Evolutionary conservation across 2,329 filamentous ascomycete genomes (phyloP), one percentile per base, ranked within the genome.

Genomic region (Epichloe elymi): DNA sequence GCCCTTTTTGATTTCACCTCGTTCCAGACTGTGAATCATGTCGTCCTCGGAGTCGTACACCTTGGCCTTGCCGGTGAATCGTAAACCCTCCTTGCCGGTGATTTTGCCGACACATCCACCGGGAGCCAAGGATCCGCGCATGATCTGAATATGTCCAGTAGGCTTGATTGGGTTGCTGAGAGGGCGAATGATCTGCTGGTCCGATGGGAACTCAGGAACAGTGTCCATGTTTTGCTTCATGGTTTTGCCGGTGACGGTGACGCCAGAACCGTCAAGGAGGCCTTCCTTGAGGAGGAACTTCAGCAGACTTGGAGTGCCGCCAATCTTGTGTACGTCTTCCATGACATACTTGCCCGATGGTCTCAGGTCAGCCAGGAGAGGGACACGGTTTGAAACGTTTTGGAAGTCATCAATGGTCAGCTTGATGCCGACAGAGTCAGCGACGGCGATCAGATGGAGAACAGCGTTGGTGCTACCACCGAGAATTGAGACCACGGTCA

Each of bases 51-150:
- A 86, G 68, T 95, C 77, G 66, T 89, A 95, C 56, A 89, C 86
- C 41, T 81, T 78, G 4, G 90, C 89, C 63, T 83, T 87, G 53
- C 89, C 89, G 12, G 76, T 82, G 68, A 95, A 95, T 11, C 72
- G 74, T 15, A 88, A 77, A n/a, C 90, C 89, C 68, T 95, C 89
- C 71, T 95, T 95, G 47, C 89, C 89, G 0, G 89, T 95, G 66
- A 95, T 95, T 70, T 95, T 95, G 55, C 88, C 89, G 11, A 95
- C 89, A 1, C 87, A 86, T 47, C 89, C 90, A 10, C 83, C 85
- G 2, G 89, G 89, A 0, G 90, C 88, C 38, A 95, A 79, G 53
- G 88, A 88, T 39, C 89, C 89, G 55, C 83, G 82, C 33, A 95
- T 76, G 58, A 95, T 94, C 72, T 94, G 87, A 56, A 95, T 83